Percentiles rank a stretch among this genome's conserved stretches.
These are phyloP conservation scores for Linum usitatissimum DNA, from an alignment of 345 rosid genomes.

Conservation along the genomic window DNA sequence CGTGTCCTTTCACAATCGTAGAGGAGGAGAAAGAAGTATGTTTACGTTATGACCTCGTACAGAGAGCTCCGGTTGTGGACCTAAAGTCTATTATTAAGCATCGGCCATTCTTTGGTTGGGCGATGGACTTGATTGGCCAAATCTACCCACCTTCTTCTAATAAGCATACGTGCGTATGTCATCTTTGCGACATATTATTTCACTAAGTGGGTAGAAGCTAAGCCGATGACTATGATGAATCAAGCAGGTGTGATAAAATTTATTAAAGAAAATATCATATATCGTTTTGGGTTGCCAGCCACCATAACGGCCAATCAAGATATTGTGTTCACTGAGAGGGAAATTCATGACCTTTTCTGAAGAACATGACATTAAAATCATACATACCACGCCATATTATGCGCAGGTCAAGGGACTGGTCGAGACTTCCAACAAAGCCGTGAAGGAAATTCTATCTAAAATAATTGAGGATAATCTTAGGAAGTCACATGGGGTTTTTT, in stretches of 20 bases:
- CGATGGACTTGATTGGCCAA: background rate
- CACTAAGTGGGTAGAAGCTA: conserved; percentile 2
- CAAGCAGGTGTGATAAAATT: background rate
- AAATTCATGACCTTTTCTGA: background rate
- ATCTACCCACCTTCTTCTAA: conserved; percentile 3
- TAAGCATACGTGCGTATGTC: background rate
- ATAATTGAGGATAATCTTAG: too few species aligned
- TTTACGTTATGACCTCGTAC: background rate
- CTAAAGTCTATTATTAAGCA: background rate
- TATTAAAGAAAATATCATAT: conserved; percentile 2
- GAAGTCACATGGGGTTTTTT: too few species aligned
- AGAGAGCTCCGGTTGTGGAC: background rate
- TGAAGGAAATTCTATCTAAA: too few species aligned
- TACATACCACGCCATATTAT: background rate
- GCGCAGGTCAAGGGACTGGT: background rate
- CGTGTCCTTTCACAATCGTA: too few species aligned
- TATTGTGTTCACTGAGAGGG: background rate
- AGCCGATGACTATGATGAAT: background rate
- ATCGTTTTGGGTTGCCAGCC: background rate
- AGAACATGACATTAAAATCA: background rate
- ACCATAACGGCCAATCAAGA: conserved; percentile 3
- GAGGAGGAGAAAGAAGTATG: too few species aligned
- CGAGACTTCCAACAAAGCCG: background rate
- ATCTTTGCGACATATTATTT: background rate
- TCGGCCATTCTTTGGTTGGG: background rate